phyloP scores from a whole-genome alignment of 768 basidiomycete species.

The Podaxis sp. region DNA sequence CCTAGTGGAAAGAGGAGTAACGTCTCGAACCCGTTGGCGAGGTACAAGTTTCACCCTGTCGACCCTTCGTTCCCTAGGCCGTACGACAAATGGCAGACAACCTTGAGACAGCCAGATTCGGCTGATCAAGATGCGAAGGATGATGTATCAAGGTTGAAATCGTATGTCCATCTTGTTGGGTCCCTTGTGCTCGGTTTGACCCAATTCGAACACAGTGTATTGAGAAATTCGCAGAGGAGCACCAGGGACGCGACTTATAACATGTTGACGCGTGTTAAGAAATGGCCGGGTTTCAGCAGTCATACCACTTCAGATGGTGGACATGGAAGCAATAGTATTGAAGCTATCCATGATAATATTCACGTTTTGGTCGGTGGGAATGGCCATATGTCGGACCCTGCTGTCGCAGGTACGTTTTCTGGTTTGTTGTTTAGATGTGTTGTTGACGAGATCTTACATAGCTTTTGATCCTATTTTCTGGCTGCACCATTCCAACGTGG shows the following conservation, averaged over 20 bases:
- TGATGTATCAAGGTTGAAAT: slow-evolving; percentile 26
- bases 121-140: slow-evolving; percentile 26
- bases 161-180: slow-evolving; percentile 17
- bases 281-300: slow-evolving; percentile 43
- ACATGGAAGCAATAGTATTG: slow-evolving; percentile 38
- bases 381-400: slow-evolving; percentile 35
- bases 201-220: slow-evolving; percentile 10
- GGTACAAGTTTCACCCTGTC: slow-evolving; percentile 32
- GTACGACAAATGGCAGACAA: slow-evolving; percentile 30
- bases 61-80: slow-evolving; percentile 28
- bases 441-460: slow-evolving; percentile 9
- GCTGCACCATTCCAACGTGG: slow-evolving; percentile 46
- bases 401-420: slow-evolving; percentile 29
- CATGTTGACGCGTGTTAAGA: slow-evolving; percentile 29
- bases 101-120: slow-evolving; percentile 31
- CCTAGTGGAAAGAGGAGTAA: slow-evolving; percentile 23
- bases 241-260: slow-evolving; percentile 26
- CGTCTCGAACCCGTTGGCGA: slow-evolving; percentile 30
- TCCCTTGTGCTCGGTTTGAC: not conserved
- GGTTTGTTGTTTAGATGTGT: not conserved
- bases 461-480: slow-evolving; percentile 49
- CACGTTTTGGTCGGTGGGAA: slow-evolving; percentile 35
- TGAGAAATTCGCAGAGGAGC: slow-evolving; percentile 20
- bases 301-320: slow-evolving; percentile 29
- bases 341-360: slow-evolving; percentile 41